Evolutionary conservation across 73 alveolate genomes (phyloP).

Genomic region (Paramecium sonneborni): DNA sequence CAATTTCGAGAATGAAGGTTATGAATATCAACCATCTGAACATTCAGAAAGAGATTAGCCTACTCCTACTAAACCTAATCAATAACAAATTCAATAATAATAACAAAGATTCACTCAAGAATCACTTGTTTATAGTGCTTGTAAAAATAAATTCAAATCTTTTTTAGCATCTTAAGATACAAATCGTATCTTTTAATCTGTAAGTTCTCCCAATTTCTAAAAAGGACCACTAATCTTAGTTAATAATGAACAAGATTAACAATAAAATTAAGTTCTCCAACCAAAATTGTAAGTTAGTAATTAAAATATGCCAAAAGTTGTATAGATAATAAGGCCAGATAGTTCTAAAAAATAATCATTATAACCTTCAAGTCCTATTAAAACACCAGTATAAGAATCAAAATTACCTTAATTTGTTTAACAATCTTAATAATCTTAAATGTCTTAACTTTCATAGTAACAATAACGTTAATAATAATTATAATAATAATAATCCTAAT

Average conservation of each 20-base stretch:
- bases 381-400: not conserved
- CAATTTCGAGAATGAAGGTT: constrained; percentile 33
- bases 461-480: not conserved
- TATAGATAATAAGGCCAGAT: not conserved
- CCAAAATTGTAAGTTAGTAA: constrained; percentile 10
- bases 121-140: constrained; percentile 26
- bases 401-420: not conserved
- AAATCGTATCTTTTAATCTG: not conserved
- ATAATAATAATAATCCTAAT: not conserved
- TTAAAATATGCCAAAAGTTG: constrained; percentile 30
- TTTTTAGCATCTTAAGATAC: constrained; percentile 30
- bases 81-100: not conserved
- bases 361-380: not conserved
- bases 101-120: constrained; percentile 38
- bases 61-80: constrained; percentile 18
- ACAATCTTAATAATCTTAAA: not conserved
- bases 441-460: not conserved
- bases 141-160: not conserved
- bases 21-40: constrained; percentile 43
- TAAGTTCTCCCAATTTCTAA: constrained; percentile 26
- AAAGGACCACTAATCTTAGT: constrained; percentile 20
- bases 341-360: not conserved
- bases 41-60: constrained; percentile 38
- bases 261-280: not conserved
- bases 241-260: constrained; percentile 1